phyloP scores from a whole-genome alignment of 306 rosid species.

The Quercus cerris region DNA sequence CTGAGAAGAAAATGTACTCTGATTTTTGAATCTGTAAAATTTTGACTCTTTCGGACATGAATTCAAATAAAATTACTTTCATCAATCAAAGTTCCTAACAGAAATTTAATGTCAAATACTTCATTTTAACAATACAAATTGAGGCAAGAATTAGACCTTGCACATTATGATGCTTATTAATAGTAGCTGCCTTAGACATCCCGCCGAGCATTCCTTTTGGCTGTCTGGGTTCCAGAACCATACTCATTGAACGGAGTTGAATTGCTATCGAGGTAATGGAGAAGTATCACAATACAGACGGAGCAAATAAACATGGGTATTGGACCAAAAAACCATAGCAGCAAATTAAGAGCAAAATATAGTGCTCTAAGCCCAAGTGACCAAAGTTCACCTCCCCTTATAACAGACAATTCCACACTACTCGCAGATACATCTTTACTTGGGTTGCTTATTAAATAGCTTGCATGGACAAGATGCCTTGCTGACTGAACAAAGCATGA shows the following conservation, averaged over 20 bases:
- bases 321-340: constrained; percentile 88
- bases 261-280: constrained; percentile 54
- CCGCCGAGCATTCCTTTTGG: constrained; percentile 6
- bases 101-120: no score
- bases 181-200: neutral
- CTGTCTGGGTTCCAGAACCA: neutral
- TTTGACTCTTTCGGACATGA: neutral
- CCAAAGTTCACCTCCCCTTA: constrained; percentile 81
- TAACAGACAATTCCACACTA: constrained; percentile 56
- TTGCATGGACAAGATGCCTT: constrained; percentile 76
- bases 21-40: neutral
- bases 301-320: constrained; percentile 75
- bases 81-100: neutral
- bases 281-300: constrained; percentile 37
- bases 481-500: constrained; percentile 67
- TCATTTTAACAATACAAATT: neutral
- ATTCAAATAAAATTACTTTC: neutral
- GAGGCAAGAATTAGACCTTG: neutral
- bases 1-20: neutral
- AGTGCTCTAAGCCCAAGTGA: constrained; percentile 71
- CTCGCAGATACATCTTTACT: constrained; percentile 38
- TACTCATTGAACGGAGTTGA: constrained; percentile 40
- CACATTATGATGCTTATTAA: neutral
- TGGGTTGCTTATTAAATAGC: constrained; percentile 61
- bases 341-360: constrained; percentile 61